Evolutionary conservation across 176 grass and related monocot genomes (phyloP).

Genomic region (Saccharum spontaneum): DNA sequence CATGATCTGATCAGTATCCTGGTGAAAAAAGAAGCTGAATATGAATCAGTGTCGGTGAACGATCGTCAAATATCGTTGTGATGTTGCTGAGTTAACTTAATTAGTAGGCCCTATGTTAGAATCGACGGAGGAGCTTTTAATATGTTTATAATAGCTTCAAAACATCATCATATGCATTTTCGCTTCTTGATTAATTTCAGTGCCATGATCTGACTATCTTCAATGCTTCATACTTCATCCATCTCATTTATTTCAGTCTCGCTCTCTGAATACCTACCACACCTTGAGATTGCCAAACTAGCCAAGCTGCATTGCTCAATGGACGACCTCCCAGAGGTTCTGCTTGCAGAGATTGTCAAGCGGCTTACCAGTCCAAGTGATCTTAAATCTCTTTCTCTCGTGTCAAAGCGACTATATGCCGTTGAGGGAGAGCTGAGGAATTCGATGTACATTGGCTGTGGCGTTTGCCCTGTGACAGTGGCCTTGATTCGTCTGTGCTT

Average conservation of each 20-base stretch:
- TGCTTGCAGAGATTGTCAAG: constrained; percentile 14
- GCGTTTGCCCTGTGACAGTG: constrained; percentile 22
- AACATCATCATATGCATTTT: not conserved
- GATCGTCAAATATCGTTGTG: no score
- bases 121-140: not conserved
- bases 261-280: not conserved
- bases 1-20: no score
- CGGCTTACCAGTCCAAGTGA: constrained; percentile 17
- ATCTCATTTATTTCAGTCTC: not conserved
- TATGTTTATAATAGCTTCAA: not conserved
- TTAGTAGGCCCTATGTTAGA: not conserved
- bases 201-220: not conserved
- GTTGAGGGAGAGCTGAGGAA: constrained; percentile 45
- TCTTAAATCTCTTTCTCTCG: constrained; percentile 25
- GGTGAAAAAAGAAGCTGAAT: no score
- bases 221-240: not conserved
- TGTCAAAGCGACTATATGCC: constrained; percentile 39
- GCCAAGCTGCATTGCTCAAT: not conserved
- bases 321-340: not conserved
- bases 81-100: no score
- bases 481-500: constrained; percentile 12
- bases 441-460: constrained; percentile 40
- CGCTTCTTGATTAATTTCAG: not conserved
- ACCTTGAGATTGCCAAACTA: not conserved
- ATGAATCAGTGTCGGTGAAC: no score